Base-by-base conservation (phyloP, 2,329 filamentous ascomycete genomes). In the Colletotrichum sp. region DNA sequence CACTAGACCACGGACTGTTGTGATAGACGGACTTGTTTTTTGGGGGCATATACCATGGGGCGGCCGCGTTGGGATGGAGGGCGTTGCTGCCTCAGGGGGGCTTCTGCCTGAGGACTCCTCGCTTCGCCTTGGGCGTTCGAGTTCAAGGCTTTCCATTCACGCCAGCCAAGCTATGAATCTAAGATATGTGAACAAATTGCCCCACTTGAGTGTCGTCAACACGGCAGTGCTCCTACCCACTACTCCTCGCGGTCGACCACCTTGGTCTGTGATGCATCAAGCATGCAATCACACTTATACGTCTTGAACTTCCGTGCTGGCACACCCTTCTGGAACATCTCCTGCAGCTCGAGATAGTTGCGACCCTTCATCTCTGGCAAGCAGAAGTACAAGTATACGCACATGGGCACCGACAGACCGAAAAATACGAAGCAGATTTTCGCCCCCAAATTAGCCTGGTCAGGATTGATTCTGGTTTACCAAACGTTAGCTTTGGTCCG, bases 391-490 rank as follows among this genome's bases (percentile, higher is more conserved):
- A 77, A 55, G 49, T 66, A 75, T 12, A 30, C 65, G 39, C 81
- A 81, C 55, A 81, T 80, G 32, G 80, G 81, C 26, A 81, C 67
- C 24, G 82, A 82, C 8, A 77, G 67, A n/a, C 75, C 82, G 57
- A 82, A 83, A 78, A 81, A 83, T 34, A 84, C 75, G 71, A 84
- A 84, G 57, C 79, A 80, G 26, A 84, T 80, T 70, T 83, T 84
- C 26, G 80, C 81, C 5, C 82, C 81, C 28, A 83, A 79, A 68
- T 84, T 83, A 21, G 82, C 81, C 63, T 83, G 75, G n/a, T 79
- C 80, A 4, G 80, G 77, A 60, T 82, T 81, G 57, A 84, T 49
- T 21, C 44, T 49, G 44, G n/a, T 49, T 49, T 49, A 49, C n/a
- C n/a, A 21, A n/a, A 21, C n/a, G 44, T 49, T 49, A 49, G 6